A percentile compares a stretch with the other conserved stretches of the same genome.
These are phyloP conservation scores for Eragrostis curvula DNA, from an alignment of 176 grass and related monocot genomes.

Conservation along the genomic window DNA sequence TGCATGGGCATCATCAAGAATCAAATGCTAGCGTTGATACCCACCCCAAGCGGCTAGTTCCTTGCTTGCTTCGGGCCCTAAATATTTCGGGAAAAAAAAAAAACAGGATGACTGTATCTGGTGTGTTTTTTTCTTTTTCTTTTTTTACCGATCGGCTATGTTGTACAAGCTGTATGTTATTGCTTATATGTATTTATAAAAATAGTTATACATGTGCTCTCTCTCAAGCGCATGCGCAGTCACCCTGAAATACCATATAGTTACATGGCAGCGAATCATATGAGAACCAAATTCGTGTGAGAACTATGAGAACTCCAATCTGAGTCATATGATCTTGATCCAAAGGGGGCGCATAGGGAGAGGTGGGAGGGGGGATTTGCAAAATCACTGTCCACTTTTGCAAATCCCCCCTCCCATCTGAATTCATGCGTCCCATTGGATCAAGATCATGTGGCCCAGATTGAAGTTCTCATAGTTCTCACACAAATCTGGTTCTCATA, in stretches of 20 bases:
- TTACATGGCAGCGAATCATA: no score
- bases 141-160: not conserved
- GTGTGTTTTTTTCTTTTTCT: not conserved
- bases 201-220: not conserved
- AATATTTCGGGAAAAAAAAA: constrained; percentile 25
- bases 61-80: constrained; percentile 11
- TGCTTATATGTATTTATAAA: not conserved
- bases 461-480: no score
- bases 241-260: not conserved
- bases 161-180: constrained; percentile 11
- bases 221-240: not conserved
- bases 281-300: no score
- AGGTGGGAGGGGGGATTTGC: no score
- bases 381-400: no score
- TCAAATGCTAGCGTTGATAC: constrained; percentile 88
- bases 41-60: constrained; percentile 57
- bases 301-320: no score
- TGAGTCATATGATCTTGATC: no score
- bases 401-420: no score
- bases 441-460: no score
- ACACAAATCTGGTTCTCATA: no score
- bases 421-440: no score
- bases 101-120: not conserved
- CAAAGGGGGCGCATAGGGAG: no score
- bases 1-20: constrained; percentile 93